These are phyloP conservation scores for Lepraria neglecta DNA, from an alignment of 495 filamentous ascomycete species.

Conservation along the genomic window DNA sequence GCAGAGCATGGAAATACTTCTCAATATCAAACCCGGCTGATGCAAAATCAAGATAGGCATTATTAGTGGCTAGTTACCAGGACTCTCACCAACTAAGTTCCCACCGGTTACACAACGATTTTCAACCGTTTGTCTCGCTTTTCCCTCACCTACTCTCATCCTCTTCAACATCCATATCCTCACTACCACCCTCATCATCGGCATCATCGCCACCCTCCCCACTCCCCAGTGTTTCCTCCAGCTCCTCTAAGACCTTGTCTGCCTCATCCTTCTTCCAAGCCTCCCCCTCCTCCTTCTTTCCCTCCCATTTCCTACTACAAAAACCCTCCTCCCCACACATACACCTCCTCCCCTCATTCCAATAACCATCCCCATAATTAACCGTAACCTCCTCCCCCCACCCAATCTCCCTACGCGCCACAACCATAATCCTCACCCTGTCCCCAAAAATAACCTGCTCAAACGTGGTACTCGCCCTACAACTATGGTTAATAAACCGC, in stretches of 20 bases:
- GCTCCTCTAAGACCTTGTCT: not conserved
- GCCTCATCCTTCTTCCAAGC: not conserved
- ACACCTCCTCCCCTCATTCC: not conserved
- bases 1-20: too few relatives aligned
- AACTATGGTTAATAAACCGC: slow-evolving; percentile 70
- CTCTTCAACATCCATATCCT: not conserved
- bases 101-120: too few relatives aligned
- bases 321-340: slow-evolving; percentile 7
- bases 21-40: too few relatives aligned
- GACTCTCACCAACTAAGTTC: too few relatives aligned
- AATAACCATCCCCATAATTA: slow-evolving; percentile 32
- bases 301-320: not conserved
- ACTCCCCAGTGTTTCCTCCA: not conserved
- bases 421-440: slow-evolving; percentile 22
- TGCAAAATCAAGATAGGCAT: too few relatives aligned
- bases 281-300: too few relatives aligned
- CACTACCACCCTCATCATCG: not conserved
- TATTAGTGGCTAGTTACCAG: too few relatives aligned
- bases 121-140: too few relatives aligned
- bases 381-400: slow-evolving; percentile 36
- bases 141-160: too few relatives aligned
- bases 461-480: slow-evolving; percentile 45
- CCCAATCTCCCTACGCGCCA: slow-evolving; percentile 28
- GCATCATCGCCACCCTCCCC: not conserved
- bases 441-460: slow-evolving; percentile 24